Evolutionary conservation across 495 filamentous ascomycete genomes (phyloP).

Genomic region (Penicillium parvum): DNA sequence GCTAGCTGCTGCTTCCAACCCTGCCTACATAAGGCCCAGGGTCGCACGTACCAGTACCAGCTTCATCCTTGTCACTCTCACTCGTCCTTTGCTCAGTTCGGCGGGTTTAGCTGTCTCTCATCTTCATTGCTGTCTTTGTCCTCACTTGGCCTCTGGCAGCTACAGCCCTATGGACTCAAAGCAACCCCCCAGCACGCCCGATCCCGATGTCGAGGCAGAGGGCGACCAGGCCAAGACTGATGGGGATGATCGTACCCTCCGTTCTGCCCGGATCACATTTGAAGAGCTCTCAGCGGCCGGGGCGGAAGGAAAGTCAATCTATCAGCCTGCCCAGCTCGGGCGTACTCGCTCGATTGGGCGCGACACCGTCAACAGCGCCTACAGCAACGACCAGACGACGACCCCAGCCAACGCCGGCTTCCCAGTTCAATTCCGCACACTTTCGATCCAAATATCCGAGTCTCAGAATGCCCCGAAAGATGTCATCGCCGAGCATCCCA

Average conservation of each 20-base stretch:
- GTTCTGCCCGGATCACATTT: constrained; percentile 20
- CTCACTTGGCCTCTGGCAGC: background rate
- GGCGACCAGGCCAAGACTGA: constrained; percentile 10
- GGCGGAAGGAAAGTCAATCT: constrained; percentile 19
- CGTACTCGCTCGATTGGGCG: constrained; percentile 22
- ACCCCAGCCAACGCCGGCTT: constrained; percentile 21
- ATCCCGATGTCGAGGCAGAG: constrained; percentile 19
- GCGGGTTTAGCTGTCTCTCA: constrained; percentile 14
- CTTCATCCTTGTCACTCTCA: background rate
- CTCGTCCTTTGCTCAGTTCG: background rate
- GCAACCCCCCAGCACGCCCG: constrained; percentile 6
- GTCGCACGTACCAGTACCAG: background rate
- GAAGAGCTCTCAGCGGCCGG: constrained; percentile 14
- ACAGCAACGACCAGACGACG: constrained; percentile 7
- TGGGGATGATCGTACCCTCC: constrained; percentile 13
- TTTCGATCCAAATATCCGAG: constrained; percentile 44
- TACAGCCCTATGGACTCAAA: constrained; percentile 8
- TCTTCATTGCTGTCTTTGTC: background rate
- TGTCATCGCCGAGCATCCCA: constrained; percentile 6
- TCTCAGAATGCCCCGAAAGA: constrained; percentile 32
- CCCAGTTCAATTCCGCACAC: constrained; percentile 43
- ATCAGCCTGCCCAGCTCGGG: constrained; percentile 15
- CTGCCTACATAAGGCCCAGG: constrained; percentile 11
- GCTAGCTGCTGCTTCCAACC: background rate
- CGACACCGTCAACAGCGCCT: constrained; percentile 18